phyloP scores from a whole-genome alignment of 1,284 basidiomycete species.

The Moesziomyces parantarcticus region DNA sequence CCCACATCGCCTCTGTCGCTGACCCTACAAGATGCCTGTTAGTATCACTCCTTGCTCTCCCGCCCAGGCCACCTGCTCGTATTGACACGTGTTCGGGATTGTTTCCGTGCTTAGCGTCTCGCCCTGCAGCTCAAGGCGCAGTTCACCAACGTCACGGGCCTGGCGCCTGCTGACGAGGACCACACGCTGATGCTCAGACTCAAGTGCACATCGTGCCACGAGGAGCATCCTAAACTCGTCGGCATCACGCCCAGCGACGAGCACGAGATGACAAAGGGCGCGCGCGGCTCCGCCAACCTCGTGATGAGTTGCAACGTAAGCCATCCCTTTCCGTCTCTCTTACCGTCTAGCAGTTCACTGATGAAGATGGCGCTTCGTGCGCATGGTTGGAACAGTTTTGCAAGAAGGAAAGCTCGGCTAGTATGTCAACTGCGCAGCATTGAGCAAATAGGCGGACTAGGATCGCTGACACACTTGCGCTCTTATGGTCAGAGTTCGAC shows the following conservation, averaged over 20 bases:
- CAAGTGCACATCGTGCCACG: conserved; percentile 65
- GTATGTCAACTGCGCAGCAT: conserved; percentile 13
- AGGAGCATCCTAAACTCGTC: conserved; percentile 59
- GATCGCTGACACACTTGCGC: neutral
- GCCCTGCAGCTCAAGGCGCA: conserved; percentile 62
- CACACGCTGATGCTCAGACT: conserved; percentile 53
- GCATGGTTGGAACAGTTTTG: conserved; percentile 48
- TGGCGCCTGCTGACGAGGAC: conserved; percentile 58
- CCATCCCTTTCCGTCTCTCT: neutral
- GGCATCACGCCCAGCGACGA: conserved; percentile 52
- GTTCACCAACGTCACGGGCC: conserved; percentile 53
- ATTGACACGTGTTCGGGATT: too few relatives aligned
- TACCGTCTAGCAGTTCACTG: too few relatives aligned
- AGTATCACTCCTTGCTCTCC: neutral
- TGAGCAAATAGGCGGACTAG: too few relatives aligned
- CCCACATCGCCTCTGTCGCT: neutral
- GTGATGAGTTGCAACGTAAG: conserved; percentile 56
- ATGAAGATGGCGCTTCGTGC: neutral
- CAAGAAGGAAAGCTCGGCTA: conserved; percentile 54
- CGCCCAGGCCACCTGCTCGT: too few relatives aligned
- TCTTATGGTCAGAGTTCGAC: conserved; percentile 45
- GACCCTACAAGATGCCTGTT: conserved; percentile 5
- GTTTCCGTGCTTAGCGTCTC: conserved; percentile 25
- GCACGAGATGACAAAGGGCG: conserved; percentile 57
- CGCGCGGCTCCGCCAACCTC: conserved; percentile 57